Base-by-base conservation (phyloP, 2,329 filamentous ascomycete genomes). In the Neofusicoccum parvum region DNA sequence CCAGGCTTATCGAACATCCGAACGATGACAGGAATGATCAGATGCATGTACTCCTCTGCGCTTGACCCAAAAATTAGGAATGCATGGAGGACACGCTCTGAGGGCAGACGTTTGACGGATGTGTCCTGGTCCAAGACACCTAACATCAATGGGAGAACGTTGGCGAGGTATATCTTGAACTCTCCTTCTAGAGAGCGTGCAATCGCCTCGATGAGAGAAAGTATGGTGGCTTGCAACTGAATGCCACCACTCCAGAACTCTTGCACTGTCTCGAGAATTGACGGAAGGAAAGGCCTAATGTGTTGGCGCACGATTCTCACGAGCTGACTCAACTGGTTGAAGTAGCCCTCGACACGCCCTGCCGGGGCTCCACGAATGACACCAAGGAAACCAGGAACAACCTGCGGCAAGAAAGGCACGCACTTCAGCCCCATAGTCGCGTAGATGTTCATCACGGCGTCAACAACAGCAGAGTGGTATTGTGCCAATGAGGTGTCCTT, bases 391-490 rank as follows among this genome's bases (percentile, higher is more conserved):
- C 93, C 95, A 0, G 96, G 95, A 37, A 99, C 92, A 67, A 99
- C 97, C 67, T 95, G 90, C 67, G 92, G 91, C 1, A 99, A 86
- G 78, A 98, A 99, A 0, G 92, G 91, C 9, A 99, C 94, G 75
- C 95, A 99, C 76, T 98, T 97, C 71, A 99, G 81, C 2, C 95
- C 95, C 67, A 99, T 85, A 0, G 96, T 99, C 71, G 95, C 92
- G 80, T 99, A 99, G 66, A 99, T 99, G 71, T 92, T 97, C 89
- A 99, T 98, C 72, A 99, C 96, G 5, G 95, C 95, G 76, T 98
- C 95, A 60, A 99, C 95, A 14, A 98, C 94, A 11, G 90, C 88
- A 3, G 93, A 94, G 73, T 99, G 96, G 72, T 97, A 94, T 73
- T 96, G 92, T 12, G 90, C 87, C 4, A 99, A 83, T 0, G 95